Conservation (phyloP, 306 rosid species). For the Canavalia gladiata region DNA sequence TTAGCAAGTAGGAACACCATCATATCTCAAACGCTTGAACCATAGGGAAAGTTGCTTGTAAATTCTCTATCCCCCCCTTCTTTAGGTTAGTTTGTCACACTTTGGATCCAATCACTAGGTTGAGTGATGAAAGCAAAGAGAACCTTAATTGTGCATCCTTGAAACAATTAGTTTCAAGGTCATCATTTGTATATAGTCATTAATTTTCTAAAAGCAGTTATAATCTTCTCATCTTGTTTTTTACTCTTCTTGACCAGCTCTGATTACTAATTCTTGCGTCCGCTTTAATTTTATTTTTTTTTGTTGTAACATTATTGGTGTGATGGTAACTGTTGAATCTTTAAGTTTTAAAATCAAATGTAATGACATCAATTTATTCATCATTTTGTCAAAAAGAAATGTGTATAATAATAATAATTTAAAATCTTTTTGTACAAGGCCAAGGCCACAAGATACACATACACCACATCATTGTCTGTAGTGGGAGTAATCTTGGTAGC, state of each 20-base stretch:
- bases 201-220: slow-evolving; percentile 22
- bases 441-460: background rate
- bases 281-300: background rate
- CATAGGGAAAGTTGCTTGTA: slow-evolving; percentile 55
- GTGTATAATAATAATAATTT: background rate
- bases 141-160: slow-evolving; percentile 48
- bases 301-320: background rate
- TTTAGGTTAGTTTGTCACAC: slow-evolving; percentile 47
- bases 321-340: background rate
- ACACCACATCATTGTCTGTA: background rate
- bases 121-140: slow-evolving; percentile 55
- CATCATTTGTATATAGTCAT: slow-evolving; percentile 53
- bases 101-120: slow-evolving; percentile 49
- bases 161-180: slow-evolving; percentile 47
- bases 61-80: slow-evolving; percentile 42
- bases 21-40: slow-evolving; percentile 44
- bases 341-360: background rate
- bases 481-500: background rate
- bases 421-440: background rate
- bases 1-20: slow-evolving; percentile 50
- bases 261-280: slow-evolving; percentile 4
- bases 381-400: slow-evolving; percentile 1
- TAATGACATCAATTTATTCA: background rate
- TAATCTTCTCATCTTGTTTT: slow-evolving; percentile 7
- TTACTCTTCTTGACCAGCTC: background rate